Percentiles rank a stretch among this genome's conserved stretches.
Conservation (phyloP, 441 rosid species). For the Jatropha multifida region DNA sequence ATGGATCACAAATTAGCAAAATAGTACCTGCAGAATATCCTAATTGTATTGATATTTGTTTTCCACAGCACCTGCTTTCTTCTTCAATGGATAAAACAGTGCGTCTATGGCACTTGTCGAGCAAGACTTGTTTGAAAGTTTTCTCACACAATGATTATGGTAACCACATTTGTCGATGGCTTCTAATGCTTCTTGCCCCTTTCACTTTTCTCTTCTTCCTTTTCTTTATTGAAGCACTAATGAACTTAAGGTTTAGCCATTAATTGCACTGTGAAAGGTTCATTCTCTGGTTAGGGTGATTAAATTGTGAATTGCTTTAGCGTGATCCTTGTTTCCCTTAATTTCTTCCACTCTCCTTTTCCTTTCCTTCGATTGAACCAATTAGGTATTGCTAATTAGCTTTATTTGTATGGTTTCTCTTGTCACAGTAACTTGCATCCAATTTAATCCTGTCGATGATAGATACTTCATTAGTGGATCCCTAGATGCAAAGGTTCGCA, state of each 20-base stretch:
- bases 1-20: constrained; percentile 4
- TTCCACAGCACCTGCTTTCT: constrained; percentile 46
- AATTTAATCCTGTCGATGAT: constrained; percentile 98
- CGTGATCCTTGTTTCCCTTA: background rate
- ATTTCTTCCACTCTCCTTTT: background rate
- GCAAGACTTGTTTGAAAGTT: constrained; percentile 48
- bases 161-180: constrained; percentile 33
- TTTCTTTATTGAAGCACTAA: background rate
- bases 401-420: constrained; percentile 25
- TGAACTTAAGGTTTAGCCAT: background rate
- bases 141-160: constrained; percentile 72
- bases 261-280: background rate
- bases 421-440: constrained; percentile 93
- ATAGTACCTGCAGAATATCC: background rate
- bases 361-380: constrained; percentile 6
- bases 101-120: constrained; percentile 67
- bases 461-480: constrained; percentile 97
- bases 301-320: background rate
- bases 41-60: constrained; percentile 11
- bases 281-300: background rate
- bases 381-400: constrained; percentile 21
- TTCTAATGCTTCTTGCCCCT: constrained; percentile 11
- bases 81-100: constrained; percentile 71
- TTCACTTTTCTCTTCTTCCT: no score
- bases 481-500: constrained; percentile 91